Conservation (phyloP, 257 asterid species). For the Capsicum chinense region DNA sequence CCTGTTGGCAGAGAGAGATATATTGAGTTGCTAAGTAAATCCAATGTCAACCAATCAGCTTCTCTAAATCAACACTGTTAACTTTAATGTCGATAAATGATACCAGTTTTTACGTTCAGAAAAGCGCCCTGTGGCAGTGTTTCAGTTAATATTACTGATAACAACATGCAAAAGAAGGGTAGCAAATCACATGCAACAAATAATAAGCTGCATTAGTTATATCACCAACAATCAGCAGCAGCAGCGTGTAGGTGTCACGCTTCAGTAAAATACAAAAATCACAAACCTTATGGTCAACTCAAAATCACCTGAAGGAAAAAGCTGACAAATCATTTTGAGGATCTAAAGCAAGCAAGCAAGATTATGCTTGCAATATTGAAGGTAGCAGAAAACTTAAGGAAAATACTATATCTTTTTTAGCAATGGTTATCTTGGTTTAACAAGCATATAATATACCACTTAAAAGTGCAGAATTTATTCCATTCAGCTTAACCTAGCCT, state of each 20-base stretch:
- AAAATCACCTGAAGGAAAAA: not conserved
- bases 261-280: not conserved
- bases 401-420: not conserved
- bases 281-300: not conserved
- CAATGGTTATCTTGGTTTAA: not conserved
- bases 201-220: not conserved
- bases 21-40: not conserved
- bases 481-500: conserved; percentile 20
- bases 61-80: not conserved
- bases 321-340: not conserved
- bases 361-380: not conserved
- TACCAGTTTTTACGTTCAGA: conserved; percentile 13
- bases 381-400: not conserved
- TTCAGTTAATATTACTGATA: not conserved
- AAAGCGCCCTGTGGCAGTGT: not conserved
- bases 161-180: not conserved
- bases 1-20: not conserved
- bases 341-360: not conserved
- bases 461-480: not conserved
- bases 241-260: not conserved
- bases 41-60: not conserved
- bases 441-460: not conserved
- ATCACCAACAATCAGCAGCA: conserved; percentile 16
- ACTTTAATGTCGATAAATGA: not conserved
- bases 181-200: not conserved